Evolutionary conservation across 345 rosid genomes (phyloP), one percentile per base, ranked within the genome.

Genomic region (Rhizophora mangle): DNA sequence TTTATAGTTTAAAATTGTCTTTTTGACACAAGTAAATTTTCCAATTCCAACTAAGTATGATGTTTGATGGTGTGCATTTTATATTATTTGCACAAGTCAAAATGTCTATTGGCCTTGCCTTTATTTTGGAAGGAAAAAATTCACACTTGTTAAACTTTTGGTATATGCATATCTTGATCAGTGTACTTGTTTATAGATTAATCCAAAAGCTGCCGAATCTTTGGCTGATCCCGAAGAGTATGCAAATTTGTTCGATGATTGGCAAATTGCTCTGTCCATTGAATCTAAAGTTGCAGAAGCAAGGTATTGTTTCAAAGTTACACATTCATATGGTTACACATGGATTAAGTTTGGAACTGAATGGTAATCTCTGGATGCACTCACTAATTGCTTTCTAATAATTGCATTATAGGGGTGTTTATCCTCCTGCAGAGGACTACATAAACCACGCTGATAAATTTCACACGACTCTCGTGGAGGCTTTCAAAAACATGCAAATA

Each of bases 211-310:
- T 49, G 97, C 99, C 47, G 99, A 96, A 72, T 92, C 98, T 70
- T 80, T 96, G 84, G 98, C 99, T 10, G 99, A 96, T 84, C 97
- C 98, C 70, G 93, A 85, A 77, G 99, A 96, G 83, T 92, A 96
- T 78, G 81, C 98, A 65, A 96, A 96, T 82, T 68, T 96, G 75
- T 96, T 96, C 82, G 98, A 96, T 64, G 96, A 96, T 85, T 90
- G 98, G 99, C 97, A 92, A 85, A 84, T 90, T 70, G 91, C 96
- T 37, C 86, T 90, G 64, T 88, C 98, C 39, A 82, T 96, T 11
- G 99, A 96, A 80, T 82, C 89, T 70, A 92, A 64, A 83, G 84
- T 72, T 78, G 83, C 85, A 59, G 98, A 85, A 82, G 76, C 86
- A 70, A 88, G 99, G 99, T 96, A 79, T 58, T 63, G 31, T 11